Base-by-base conservation (phyloP, 2,329 filamentous ascomycete species). In the Clonostachys byssicola region DNA sequence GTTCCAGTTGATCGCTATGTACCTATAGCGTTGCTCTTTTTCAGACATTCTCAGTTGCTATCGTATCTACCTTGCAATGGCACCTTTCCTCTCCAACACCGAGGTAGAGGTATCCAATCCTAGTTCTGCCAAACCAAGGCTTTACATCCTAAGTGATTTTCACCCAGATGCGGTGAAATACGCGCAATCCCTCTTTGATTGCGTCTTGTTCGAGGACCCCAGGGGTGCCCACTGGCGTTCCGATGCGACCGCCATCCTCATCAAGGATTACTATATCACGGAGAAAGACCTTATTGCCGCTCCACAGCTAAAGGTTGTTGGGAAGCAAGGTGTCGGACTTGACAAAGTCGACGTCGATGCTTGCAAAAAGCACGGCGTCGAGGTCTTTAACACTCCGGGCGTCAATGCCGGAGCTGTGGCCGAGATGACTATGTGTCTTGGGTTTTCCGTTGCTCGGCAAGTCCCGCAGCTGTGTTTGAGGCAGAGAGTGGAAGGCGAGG, bases 341-440 rank as follows among this genome's bases (percentile, higher is more conserved):
- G 68, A 73, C 51, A 70, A 66, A 44, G 69, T 70, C 41, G 67
- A 73, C 49, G 56, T 55, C 14, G 56, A 49, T 1, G 67, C 69
- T 10, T 71, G 67, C 48, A 47, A 53, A 5, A 52, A 58, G 12
- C 60, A 61, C 1, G 61, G 59, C 7, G 65, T 74, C 50, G 61
- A 60, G 30, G 66, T 75, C 33, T 62, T 70, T 51, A 75, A 75
- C 48, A 75, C 72, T 0, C 72, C 72, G 0, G 72, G 70, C 2
- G 65, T 72, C 1, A 75, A 70, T 48, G 64, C 65, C 0, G 62
- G 64, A 3, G 62, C 69, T 13, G 42, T 43, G 17, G 42, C 42
- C 12, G 42, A 43, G 30, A 23, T 43, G 14, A 30, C 18, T 5
- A 17, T 43, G 13, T 13, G 13, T 30, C 54, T 68, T 12, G 58